Evolutionary conservation across 164 flowering plant genomes (phyloP), one percentile per base, ranked within the genome.

Genomic region (Dillenia turbinata): DNA sequence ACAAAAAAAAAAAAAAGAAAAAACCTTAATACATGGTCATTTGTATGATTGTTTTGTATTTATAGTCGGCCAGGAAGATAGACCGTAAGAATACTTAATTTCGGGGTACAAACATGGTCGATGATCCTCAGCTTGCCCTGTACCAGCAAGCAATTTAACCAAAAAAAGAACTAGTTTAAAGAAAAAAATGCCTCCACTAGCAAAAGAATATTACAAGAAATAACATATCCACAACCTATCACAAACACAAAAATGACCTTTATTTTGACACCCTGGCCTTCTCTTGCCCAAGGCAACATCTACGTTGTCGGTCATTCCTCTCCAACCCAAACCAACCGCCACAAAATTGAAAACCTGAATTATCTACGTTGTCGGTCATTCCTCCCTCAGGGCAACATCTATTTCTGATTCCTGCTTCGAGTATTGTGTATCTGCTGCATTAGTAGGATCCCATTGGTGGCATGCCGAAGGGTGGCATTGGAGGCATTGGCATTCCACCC

Each of bases 381-480:
- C 26, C 70, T 59, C 7, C 14, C 52, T 33, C 45, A 9, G 16
- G 2, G 43, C 12, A 33, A 2, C 9, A 40, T 44, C 17, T 55
- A 5, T 50, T 22, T n/a, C 26, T 26, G 13, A 7, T 26, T 10
- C 17, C 50, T 12, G 10, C 12, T 17, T 19, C 48, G 0, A 10
- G n/a, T 12, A 12, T 12, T 33, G 10, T 12, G 48, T 49, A 57
- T 71, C 70, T 33, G 40, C 40, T 4, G 40, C 40, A 64, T 77
- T 64, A 90, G 69, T 89, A 93, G 68, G 77, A 56, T 3, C 96
- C 88, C 97, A 92, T 88, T 49, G 94, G 88, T 26, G 99, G 97
- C 97, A 95, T 95, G 62, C 97, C 99, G 56, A 75, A 92, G 16
- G 97, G 87, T 19, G 96, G 99, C 97, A 92, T 92, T 9, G 95